Conservation (phyloP, 2,329 filamentous ascomycete species). For the Tolypocladium endophyticum region DNA sequence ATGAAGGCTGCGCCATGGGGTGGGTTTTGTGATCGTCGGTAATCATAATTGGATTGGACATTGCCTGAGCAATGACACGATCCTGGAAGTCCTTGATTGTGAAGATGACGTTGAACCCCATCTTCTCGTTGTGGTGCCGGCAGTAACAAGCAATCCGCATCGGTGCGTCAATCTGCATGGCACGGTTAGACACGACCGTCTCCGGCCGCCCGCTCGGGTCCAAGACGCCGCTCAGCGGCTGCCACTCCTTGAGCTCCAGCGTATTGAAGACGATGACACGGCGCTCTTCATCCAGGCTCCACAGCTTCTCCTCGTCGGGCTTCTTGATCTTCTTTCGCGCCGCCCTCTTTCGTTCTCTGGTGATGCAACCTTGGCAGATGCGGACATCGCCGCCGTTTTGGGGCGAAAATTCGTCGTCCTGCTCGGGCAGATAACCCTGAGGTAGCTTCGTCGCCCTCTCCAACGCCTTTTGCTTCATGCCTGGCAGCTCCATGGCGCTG, state of each 20-base stretch:
- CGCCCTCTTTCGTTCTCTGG: conserved; percentile 80
- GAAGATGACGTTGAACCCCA: conserved; percentile 87
- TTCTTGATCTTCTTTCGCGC: conserved; percentile 90
- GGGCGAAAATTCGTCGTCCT: conserved; percentile 55
- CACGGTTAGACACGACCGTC: conserved; percentile 40
- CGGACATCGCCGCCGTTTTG: conserved; percentile 87
- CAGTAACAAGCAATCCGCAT: conserved; percentile 98
- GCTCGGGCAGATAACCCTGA: conserved; percentile 23
- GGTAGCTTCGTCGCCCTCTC: conserved; percentile 34
- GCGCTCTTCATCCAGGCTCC: conserved; percentile 68
- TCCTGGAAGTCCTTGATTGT: conserved; percentile 77
- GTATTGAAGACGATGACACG: conserved; percentile 89
- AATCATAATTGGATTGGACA: conserved; percentile 87
- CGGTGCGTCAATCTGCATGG: conserved; percentile 71
- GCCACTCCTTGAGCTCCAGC: conserved; percentile 77
- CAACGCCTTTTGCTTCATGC: conserved; percentile 58
- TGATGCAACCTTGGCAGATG: conserved; percentile 87
- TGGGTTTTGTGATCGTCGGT: conserved; percentile 97
- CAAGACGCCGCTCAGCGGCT: conserved; percentile 45
- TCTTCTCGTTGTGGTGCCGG: conserved; percentile 86
- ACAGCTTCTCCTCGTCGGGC: conserved; percentile 81
- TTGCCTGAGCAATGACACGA: conserved; percentile 69
- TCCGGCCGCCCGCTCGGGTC: conserved; percentile 31
- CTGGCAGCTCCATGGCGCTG: conserved; percentile 73
- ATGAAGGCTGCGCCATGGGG: conserved; percentile 16